Evolutionary conservation across 164 flowering plant species (phyloP).

Genomic region (Dillenia suffruticosa): DNA sequence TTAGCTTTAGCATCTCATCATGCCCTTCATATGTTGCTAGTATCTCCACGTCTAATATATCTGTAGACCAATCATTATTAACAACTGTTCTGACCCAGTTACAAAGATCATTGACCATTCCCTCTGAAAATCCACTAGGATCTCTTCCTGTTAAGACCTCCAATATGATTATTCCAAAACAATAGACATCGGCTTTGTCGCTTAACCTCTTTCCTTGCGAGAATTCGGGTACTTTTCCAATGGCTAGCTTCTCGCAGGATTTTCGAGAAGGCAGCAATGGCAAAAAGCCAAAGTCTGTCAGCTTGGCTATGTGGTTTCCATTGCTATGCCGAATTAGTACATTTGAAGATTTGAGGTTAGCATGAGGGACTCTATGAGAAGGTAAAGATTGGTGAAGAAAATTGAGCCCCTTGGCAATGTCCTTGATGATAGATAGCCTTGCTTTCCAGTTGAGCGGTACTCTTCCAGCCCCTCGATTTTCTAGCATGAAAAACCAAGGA

Average conservation of each 20-base stretch:
- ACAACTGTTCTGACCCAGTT: constrained; percentile 51
- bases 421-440: constrained; percentile 46
- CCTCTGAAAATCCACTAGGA: constrained; percentile 23
- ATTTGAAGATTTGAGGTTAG: constrained; percentile 63
- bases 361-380: constrained; percentile 52
- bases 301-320: constrained; percentile 29
- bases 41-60: constrained; percentile 53
- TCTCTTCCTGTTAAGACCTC: constrained; percentile 58
- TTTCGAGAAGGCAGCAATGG: constrained; percentile 34
- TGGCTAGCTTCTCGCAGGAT: constrained; percentile 26
- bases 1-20: constrained; percentile 49
- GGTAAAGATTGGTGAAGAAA: constrained; percentile 48
- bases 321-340: constrained; percentile 26
- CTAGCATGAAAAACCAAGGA: constrained; percentile 12
- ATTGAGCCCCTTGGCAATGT: constrained; percentile 46
- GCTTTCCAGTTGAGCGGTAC: constrained; percentile 36
- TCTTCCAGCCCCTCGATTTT: constrained; percentile 41
- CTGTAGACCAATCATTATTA: constrained; percentile 53
- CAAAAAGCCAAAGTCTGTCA: constrained; percentile 50
- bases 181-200: constrained; percentile 52
- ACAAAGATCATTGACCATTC: constrained; percentile 23
- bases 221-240: constrained; percentile 42
- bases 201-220: constrained; percentile 36
- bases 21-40: constrained; percentile 34
- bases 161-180: constrained; percentile 52